Evolutionary conservation across 257 asterid genomes (phyloP), one percentile per base, ranked within the genome.

Genomic region (Echium plantagineum): DNA sequence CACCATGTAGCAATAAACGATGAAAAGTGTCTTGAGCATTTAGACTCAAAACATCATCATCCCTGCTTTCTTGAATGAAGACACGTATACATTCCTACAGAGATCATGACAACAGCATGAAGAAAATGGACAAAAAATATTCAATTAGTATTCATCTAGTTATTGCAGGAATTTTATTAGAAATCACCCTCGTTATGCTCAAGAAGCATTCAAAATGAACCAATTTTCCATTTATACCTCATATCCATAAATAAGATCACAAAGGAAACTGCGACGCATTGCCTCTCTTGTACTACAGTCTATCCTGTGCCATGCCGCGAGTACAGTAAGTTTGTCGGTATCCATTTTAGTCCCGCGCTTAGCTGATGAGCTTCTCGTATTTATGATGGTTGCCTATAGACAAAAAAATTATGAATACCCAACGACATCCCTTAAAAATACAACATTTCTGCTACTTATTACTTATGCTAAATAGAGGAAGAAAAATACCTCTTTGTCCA

Each of bases 261-360:
- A 71, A 49, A 80, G 94, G 72, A 71, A 86, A 71, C 83, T 79
- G 30, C 94, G 90, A 21, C 95, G 95, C 57, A 93, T 78, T 52
- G 94, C 94, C 55, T 86, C 95, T 72, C 98, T 85, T 26, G 97
- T 86, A 72, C 83, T 79, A 62, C 81, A 65, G 74, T 81, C 88
- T 54, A 93, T 83, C 17, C 98, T 83, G 68, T 89, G 97, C 98
- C 97, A 89, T 52, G 98, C 97, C 66, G 86, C 72, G 66, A 93
- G 58, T 22, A 75, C 95, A 15, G 89, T 85, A 71, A 81, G 91
- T 85, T 93, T 86, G 68, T 86, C 95, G 61, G 81, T 75, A 78
- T 89, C 80, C 55, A 73, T 72, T 35, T 62, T 46, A 60, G 63
- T 71, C 65, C 71, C 77, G 53, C 15, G 81, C 75, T 83, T 83